Evolutionary conservation across 208 protist genomes (phyloP).

Genomic region (Trypanosoma avium): DNA sequence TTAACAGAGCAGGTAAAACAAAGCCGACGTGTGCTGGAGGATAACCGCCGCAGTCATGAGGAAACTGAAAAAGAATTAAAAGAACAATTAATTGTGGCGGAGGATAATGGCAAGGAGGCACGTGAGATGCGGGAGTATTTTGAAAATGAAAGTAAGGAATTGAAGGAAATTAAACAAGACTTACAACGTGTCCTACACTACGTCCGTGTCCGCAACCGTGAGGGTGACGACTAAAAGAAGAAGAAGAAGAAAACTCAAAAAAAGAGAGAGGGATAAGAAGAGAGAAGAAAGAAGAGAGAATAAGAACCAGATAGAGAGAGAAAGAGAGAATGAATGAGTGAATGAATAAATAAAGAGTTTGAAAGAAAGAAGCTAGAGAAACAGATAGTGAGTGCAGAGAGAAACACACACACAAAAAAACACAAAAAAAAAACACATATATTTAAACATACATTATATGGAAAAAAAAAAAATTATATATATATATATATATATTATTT

Average conservation of each 20-base stretch:
- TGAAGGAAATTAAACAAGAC: slow-evolving; percentile 71
- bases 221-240: slow-evolving; percentile 26
- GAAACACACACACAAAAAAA: too few relatives aligned
- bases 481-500: too few relatives aligned
- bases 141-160: slow-evolving; percentile 59
- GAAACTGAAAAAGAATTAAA: slow-evolving; percentile 41
- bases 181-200: slow-evolving; percentile 81
- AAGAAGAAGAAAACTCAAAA: too few relatives aligned
- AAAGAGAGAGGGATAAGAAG: too few relatives aligned
- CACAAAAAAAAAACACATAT: too few relatives aligned
- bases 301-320: background rate
- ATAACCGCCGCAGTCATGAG: slow-evolving; percentile 40
- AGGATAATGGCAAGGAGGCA: slow-evolving; percentile 55
- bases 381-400: too few relatives aligned
- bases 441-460: too few relatives aligned
- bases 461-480: too few relatives aligned
- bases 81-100: slow-evolving; percentile 44
- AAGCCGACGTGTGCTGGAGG: slow-evolving; percentile 63
- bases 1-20: slow-evolving; percentile 69
- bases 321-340: too few relatives aligned
- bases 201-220: slow-evolving; percentile 65
- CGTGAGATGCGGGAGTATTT: slow-evolving; percentile 59
- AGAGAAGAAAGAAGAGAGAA: background rate
- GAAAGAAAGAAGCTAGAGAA: too few relatives aligned
- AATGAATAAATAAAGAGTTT: too few relatives aligned